A percentile compares a stretch with the other conserved stretches of the same genome.
Evolutionary conservation across 306 rosid genomes (phyloP).

Genomic region (Lagenaria siceraria): DNA sequence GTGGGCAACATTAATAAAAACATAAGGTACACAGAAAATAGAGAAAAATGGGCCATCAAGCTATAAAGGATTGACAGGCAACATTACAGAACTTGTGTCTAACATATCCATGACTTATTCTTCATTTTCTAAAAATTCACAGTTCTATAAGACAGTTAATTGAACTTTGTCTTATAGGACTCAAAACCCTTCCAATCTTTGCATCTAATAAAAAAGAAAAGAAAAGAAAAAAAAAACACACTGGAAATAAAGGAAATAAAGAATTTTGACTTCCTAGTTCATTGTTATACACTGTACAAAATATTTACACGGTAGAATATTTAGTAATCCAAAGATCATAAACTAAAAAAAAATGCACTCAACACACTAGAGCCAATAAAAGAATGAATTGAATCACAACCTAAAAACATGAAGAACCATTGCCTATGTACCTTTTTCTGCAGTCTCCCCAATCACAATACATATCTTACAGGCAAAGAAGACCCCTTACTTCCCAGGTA

Average conservation of each 20-base stretch:
- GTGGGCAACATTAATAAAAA: no score
- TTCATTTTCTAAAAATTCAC: no score
- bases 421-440: slow-evolving; percentile 7
- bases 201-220: no score
- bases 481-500: slow-evolving; percentile 30
- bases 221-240: neutral
- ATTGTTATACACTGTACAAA: slow-evolving; percentile 25
- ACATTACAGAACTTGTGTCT: no score
- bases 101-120: no score
- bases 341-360: slow-evolving; percentile 47
- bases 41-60: no score
- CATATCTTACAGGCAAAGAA: slow-evolving; percentile 43
- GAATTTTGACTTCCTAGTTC: neutral
- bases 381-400: slow-evolving; percentile 55
- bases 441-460: slow-evolving; percentile 20
- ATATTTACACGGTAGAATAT: slow-evolving; percentile 16
- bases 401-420: slow-evolving; percentile 13
- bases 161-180: no score
- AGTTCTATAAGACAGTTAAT: no score
- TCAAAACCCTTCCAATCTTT: no score
- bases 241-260: neutral
- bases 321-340: slow-evolving; percentile 10
- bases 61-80: no score
- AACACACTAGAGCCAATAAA: slow-evolving; percentile 32
- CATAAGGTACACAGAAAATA: no score